Evolutionary conservation across 345 rosid genomes (phyloP).

Genomic region (Populus tremula): DNA sequence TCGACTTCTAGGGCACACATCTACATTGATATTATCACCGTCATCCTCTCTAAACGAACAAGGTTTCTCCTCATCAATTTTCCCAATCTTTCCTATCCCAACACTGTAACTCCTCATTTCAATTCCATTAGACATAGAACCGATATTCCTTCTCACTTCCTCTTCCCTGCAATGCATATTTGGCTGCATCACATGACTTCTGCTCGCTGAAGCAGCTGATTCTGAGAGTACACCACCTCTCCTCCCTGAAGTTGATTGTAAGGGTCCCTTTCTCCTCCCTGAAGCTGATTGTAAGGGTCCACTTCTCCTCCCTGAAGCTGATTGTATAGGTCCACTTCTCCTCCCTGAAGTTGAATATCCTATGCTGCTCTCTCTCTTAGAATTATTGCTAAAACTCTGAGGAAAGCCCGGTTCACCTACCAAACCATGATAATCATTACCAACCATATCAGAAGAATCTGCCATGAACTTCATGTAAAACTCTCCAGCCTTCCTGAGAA

Average conservation of each 20-base stretch:
- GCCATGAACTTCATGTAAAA: slow-evolving; percentile 34
- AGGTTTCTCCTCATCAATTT: slow-evolving; percentile 43
- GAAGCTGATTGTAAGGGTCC: not conserved
- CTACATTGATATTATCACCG: not conserved
- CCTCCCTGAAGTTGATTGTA: not conserved
- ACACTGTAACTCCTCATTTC: slow-evolving; percentile 42
- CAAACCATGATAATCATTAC: slow-evolving; percentile 14
- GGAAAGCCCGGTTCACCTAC: slow-evolving; percentile 24
- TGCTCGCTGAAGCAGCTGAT: not conserved
- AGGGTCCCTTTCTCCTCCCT: no score
- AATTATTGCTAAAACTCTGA: slow-evolving; percentile 31
- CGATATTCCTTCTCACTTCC: not conserved
- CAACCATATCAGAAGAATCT: slow-evolving; percentile 18
- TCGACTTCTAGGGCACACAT: slow-evolving; percentile 13
- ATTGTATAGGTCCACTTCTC: not conserved
- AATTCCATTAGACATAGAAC: not conserved
- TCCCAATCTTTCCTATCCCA: slow-evolving; percentile 50
- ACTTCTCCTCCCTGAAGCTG: not conserved
- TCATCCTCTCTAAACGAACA: slow-evolving; percentile 40
- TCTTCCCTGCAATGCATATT: not conserved
- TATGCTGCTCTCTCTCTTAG: slow-evolving; percentile 8
- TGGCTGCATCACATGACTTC: not conserved
- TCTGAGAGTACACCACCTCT: not conserved
- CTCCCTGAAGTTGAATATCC: not conserved
- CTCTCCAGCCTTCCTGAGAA: slow-evolving; percentile 36